These are phyloP conservation scores for Saccharomycopsis javanensis DNA, from an alignment of 805 yeast genomes.

Conservation along the genomic window DNA sequence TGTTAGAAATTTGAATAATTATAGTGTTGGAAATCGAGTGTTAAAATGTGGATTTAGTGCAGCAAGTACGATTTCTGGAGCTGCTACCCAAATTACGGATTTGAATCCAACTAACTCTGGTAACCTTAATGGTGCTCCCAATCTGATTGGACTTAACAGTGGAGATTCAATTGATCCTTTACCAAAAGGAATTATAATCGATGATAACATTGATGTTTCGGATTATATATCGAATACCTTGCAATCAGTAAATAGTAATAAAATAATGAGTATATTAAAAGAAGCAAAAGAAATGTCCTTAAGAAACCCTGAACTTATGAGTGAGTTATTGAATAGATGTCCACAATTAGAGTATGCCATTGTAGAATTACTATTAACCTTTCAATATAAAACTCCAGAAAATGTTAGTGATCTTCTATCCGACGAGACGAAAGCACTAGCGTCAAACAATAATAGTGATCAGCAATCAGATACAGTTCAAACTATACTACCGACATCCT, in stretches of 20 bases:
- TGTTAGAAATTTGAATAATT: conserved; percentile 76
- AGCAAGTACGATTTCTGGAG: conserved; percentile 10
- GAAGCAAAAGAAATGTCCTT: conserved; percentile 54
- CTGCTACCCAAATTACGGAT: conserved; percentile 3
- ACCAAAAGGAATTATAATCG: conserved; percentile 44
- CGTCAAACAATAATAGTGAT: background rate
- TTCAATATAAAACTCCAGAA: conserved; percentile 27
- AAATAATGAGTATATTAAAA: conserved; percentile 39
- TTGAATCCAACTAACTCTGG: conserved; percentile 32
- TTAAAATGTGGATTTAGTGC: conserved; percentile 57
- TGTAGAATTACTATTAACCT: conserved; percentile 55
- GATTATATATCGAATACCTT: conserved; percentile 40
- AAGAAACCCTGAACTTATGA: conserved; percentile 49
- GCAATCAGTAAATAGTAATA: conserved; percentile 35
- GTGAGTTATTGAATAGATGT: conserved; percentile 48
- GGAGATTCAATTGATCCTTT: conserved; percentile 34
- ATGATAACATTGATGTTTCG: conserved; percentile 25
- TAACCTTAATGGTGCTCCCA: conserved; percentile 11
- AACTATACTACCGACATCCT: background rate
- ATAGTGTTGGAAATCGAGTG: conserved; percentile 59
- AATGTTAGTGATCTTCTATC: conserved; percentile 21
- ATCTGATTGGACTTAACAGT: conserved; percentile 2
- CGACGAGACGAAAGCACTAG: background rate
- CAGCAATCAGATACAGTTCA: background rate
- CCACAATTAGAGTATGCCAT: conserved; percentile 82